Percentiles rank a stretch among this genome's conserved stretches.
Conservation (phyloP, 2,329 filamentous ascomycete genomes). For the Neopestalotiopsis rosae region DNA sequence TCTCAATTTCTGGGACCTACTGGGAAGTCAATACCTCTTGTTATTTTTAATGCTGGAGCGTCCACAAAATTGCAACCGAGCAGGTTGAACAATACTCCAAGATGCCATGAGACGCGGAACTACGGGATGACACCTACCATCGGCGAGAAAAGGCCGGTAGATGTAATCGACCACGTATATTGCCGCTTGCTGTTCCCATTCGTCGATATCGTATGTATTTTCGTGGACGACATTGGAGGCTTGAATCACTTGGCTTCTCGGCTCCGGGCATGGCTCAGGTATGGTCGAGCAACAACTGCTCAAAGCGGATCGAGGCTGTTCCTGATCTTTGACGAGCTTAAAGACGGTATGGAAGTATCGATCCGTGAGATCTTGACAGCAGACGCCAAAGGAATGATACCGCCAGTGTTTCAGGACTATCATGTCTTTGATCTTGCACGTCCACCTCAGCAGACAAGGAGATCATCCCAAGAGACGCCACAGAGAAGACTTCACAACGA, state of each 20-base stretch:
- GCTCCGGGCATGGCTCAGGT: conserved; percentile 13
- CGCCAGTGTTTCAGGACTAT: no score
- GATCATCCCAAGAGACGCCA: no score
- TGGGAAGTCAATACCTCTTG: conserved; percentile 2
- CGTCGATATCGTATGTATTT: conserved; percentile 15
- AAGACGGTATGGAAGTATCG: no score
- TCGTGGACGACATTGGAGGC: conserved; percentile 17
- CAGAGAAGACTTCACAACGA: no score
- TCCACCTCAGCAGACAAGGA: no score
- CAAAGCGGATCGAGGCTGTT: conserved; percentile 8
- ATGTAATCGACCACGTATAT: conserved; percentile 9
- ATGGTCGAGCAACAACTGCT: conserved; percentile 3
- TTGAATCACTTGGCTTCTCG: conserved; percentile 9
- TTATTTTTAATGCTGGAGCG: conserved; percentile 3
- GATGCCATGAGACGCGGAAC: conserved; percentile 8
- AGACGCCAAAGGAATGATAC: no score
- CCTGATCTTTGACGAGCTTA: no score
- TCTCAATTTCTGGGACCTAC: conserved; percentile 9
- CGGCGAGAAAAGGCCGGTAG: conserved; percentile 10
- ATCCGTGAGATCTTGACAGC: no score
- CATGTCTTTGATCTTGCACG: no score
- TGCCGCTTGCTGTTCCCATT: conserved; percentile 13
- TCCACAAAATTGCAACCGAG: conserved; percentile 5
- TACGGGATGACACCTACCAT: conserved; percentile 5
- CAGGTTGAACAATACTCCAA: conserved; percentile 7